Conservation (phyloP, 1,139 yeast genomes). For the Sugiyamaella neomexicana region DNA sequence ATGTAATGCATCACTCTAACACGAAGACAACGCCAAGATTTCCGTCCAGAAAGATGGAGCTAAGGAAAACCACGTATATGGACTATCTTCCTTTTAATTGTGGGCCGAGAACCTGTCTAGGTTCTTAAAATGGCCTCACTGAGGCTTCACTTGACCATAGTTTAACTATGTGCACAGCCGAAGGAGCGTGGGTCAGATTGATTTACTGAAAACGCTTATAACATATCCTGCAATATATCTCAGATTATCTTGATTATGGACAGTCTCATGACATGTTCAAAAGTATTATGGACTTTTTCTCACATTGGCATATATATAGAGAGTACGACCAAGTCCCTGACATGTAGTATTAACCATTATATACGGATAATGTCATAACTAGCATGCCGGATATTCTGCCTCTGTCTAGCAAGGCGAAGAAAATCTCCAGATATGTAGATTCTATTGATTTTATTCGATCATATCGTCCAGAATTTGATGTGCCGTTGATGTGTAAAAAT, state of each 20-base stretch:
- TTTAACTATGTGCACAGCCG: conserved; percentile 25
- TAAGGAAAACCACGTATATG: conserved; percentile 37
- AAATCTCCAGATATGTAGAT: not conserved
- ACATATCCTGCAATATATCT: not conserved
- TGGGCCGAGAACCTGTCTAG: conserved; percentile 61
- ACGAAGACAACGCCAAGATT: conserved; percentile 50
- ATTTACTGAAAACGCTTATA: not conserved
- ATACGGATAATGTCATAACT: not conserved
- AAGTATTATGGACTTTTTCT: not conserved
- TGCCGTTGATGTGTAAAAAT: not conserved
- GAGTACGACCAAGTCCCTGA: too few relatives aligned
- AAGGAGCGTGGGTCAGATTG: conserved; percentile 23
- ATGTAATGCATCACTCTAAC: conserved; percentile 49
- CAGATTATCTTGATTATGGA: not conserved
- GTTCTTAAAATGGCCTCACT: conserved; percentile 60
- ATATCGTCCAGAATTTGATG: conserved; percentile 1
- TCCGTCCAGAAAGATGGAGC: conserved; percentile 56
- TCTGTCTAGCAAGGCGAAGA: not conserved
- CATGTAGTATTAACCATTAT: not conserved
- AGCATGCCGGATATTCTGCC: not conserved
- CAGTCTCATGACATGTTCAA: not conserved
- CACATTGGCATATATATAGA: too few relatives aligned
- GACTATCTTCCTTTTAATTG: conserved; percentile 58
- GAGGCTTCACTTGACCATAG: conserved; percentile 49
- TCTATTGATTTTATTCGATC: conserved; percentile 3